Conservation (phyloP, 768 basidiomycete species). For the Candolleomyces efflorescens region DNA sequence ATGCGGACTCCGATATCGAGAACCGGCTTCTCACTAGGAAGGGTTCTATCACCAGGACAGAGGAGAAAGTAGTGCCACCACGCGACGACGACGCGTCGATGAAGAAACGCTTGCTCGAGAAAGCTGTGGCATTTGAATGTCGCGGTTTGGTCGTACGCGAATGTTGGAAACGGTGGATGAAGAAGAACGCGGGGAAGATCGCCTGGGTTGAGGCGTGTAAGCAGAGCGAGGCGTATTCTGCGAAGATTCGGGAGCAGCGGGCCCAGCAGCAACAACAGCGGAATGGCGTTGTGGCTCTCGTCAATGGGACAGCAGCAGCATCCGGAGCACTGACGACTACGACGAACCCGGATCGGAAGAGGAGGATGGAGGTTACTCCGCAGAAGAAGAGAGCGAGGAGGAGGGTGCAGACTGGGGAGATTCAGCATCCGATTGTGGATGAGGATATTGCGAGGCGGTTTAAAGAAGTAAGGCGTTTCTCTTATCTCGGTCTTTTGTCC, state of each 20-base stretch:
- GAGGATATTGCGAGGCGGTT: conserved; percentile 62
- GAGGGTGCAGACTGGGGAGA: conserved; percentile 41
- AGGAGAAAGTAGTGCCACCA: too few species aligned
- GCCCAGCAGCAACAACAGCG: conserved; percentile 2
- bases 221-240: conserved; percentile 57
- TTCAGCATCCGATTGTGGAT: conserved; percentile 53
- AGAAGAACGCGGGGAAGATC: too few species aligned
- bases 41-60: too few species aligned
- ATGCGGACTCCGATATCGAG: too few species aligned
- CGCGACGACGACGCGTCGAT: too few species aligned
- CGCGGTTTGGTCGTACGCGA: conserved; percentile 36
- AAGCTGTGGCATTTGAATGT: conserved; percentile 38
- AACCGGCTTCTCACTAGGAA: too few species aligned
- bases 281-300: neutral
- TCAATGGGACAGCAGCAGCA: too few species aligned
- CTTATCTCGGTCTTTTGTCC: conserved; percentile 10
- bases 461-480: conserved; percentile 49
- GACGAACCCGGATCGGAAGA: conserved; percentile 25
- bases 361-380: conserved; percentile 19
- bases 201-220: conserved; percentile 61
- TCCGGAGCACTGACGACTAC: too few species aligned
- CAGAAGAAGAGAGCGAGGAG: conserved; percentile 37
- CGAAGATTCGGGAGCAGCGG: conserved; percentile 35
- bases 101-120: too few species aligned
- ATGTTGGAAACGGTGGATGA: conserved; percentile 43